Conservation (phyloP, 2,329 filamentous ascomycete genomes). For the Pseudogymnoascus sp. region DNA sequence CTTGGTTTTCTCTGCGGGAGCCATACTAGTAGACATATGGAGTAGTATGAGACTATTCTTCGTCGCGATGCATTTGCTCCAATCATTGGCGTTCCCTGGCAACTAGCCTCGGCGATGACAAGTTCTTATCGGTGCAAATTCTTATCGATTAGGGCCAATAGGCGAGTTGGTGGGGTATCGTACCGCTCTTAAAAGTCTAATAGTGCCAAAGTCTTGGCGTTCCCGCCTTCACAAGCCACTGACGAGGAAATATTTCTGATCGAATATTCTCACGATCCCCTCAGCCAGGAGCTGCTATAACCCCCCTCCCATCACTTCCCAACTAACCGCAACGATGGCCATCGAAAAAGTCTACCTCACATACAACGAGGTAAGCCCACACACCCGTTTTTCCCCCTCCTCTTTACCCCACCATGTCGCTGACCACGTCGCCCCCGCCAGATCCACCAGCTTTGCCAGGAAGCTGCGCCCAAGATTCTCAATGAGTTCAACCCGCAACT, state of each 20-base stretch:
- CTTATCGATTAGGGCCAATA: slow-evolving; percentile 9
- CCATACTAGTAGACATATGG: neutral
- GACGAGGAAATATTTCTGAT: slow-evolving; percentile 6
- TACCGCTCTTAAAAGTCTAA: neutral
- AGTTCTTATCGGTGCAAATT: neutral
- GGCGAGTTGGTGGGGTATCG: slow-evolving; percentile 5
- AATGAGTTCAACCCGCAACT: slow-evolving; percentile 83
- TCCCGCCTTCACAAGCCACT: neutral
- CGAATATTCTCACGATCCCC: slow-evolving; percentile 2
- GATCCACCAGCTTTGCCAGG: slow-evolving; percentile 96
- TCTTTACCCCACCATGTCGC: slow-evolving; percentile 6
- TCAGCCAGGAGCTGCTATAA: neutral
- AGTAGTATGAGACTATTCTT: neutral
- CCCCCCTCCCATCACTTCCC: neutral
- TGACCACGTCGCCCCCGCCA: slow-evolving; percentile 32
- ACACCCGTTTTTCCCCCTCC: slow-evolving; percentile 9
- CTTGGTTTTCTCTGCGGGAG: neutral
- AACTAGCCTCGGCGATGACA: neutral
- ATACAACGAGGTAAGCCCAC: slow-evolving; percentile 70
- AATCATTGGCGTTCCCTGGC: neutral
- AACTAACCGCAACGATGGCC: slow-evolving; percentile 44
- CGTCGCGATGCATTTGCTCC: neutral
- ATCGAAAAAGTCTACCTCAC: slow-evolving; percentile 82
- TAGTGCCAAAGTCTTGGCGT: slow-evolving; percentile 1
- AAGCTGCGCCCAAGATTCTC: slow-evolving; percentile 73